Conservation (phyloP, 75 land plant species). For the Adiantum capillusveneris region DNA sequence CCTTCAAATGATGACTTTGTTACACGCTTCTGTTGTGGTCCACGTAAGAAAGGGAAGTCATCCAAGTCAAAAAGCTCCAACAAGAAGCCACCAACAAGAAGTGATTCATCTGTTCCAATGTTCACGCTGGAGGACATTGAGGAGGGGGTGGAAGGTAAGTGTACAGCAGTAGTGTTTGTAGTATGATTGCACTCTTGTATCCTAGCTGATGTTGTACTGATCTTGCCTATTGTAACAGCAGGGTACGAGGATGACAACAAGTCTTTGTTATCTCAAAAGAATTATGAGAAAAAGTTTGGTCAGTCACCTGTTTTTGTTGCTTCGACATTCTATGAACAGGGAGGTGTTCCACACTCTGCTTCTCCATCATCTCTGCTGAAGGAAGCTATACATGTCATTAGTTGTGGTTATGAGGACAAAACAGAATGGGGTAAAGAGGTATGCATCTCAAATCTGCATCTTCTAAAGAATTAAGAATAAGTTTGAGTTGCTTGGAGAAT, state of each 20-base stretch:
- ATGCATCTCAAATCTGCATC: no score
- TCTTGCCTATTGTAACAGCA: conserved; percentile 8
- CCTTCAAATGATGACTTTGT: conserved; percentile 29
- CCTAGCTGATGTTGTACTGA: no score
- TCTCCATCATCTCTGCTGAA: conserved; percentile 74
- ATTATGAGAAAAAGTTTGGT: conserved; percentile 91
- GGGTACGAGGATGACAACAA: conserved; percentile 81
- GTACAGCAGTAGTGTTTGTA: not conserved
- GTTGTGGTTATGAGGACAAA: conserved; percentile 98
- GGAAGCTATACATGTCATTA: conserved; percentile 98
- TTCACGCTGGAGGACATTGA: conserved; percentile 79
- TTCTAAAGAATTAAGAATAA: no score
- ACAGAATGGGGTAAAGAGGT: conserved; percentile 99
- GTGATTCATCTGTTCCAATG: conserved; percentile 64
- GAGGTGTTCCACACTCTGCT: conserved; percentile 75
- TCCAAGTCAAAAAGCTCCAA: conserved; percentile 46
- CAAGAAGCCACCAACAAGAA: conserved; percentile 47
- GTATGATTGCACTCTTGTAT: not conserved
- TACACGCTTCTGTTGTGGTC: conserved; percentile 52
- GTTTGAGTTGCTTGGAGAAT: no score
- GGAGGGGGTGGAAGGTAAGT: conserved; percentile 71
- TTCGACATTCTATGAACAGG: conserved; percentile 77
- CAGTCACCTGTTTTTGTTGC: conserved; percentile 96
- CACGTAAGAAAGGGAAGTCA: conserved; percentile 52
- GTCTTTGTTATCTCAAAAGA: conserved; percentile 79